These are phyloP conservation scores for Blastobotrys elegans DNA, from an alignment of 1,139 yeast species.

Conservation along the genomic window DNA sequence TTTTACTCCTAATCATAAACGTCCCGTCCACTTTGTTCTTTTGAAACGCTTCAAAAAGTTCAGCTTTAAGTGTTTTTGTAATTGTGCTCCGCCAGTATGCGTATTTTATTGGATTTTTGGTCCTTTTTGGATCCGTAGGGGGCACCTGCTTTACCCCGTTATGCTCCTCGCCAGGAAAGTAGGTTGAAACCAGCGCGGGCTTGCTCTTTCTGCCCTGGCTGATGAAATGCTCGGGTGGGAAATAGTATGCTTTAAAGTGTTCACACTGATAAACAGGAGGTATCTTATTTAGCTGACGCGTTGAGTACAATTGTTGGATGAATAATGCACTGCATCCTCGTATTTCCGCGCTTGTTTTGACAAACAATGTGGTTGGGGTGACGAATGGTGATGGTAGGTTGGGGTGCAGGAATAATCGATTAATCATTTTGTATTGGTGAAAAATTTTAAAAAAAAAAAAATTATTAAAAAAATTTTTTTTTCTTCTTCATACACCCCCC, in stretches of 20 bases:
- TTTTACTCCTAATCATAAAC: slow-evolving; percentile 39
- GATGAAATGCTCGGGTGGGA: slow-evolving; percentile 44
- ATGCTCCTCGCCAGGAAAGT: slow-evolving; percentile 22
- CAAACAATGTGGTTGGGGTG: slow-evolving; percentile 22
- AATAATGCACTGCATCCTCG: slow-evolving; percentile 26
- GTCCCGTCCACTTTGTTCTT: slow-evolving; percentile 41
- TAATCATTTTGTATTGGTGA: neutral
- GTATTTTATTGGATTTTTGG: slow-evolving; percentile 38
- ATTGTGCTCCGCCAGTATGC: slow-evolving; percentile 38
- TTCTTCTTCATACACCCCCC: slow-evolving; percentile 7
- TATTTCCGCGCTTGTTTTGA: slow-evolving; percentile 18
- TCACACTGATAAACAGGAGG: slow-evolving; percentile 19
- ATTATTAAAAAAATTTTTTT: neutral
- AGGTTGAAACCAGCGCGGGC: slow-evolving; percentile 40
- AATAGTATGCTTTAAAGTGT: slow-evolving; percentile 30
- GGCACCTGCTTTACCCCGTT: slow-evolving; percentile 25
- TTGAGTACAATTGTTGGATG: slow-evolving; percentile 21
- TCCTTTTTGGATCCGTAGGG: slow-evolving; percentile 18
- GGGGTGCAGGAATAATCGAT: neutral
- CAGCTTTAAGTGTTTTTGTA: slow-evolving; percentile 40
- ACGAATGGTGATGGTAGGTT: slow-evolving; percentile 15
- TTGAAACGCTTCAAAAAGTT: slow-evolving; percentile 32
- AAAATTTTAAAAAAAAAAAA: neutral
- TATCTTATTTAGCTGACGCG: slow-evolving; percentile 15
- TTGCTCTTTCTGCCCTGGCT: slow-evolving; percentile 46